These are phyloP conservation scores for Letharia columbiana DNA, from an alignment of 495 filamentous ascomycete species.

Conservation along the genomic window DNA sequence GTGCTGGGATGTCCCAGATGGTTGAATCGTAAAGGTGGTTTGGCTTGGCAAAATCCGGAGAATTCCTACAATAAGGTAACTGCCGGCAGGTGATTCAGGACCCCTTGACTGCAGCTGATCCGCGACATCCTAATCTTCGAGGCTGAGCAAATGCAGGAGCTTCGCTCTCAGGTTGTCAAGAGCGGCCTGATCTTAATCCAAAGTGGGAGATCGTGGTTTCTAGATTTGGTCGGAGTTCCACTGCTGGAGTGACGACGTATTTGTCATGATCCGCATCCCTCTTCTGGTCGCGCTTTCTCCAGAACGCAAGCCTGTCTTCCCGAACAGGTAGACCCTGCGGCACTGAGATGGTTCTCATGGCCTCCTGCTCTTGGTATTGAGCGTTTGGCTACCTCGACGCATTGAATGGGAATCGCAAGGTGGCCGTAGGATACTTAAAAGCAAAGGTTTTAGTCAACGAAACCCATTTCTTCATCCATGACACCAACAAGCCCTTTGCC, in stretches of 20 bases:
- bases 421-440: not conserved
- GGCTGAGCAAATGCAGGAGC: not conserved
- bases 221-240: not conserved
- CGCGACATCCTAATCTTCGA: not conserved
- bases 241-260: not conserved
- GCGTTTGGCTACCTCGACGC: not conserved
- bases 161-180: not conserved
- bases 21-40: too few species aligned
- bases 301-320: not conserved
- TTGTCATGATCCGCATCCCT: not conserved
- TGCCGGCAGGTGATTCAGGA: too few species aligned
- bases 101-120: too few species aligned
- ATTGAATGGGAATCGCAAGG: not conserved
- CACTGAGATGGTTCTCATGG: too few species aligned
- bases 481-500: conserved; percentile 39
- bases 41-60: too few species aligned
- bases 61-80: too few species aligned
- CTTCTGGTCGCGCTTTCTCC: not conserved
- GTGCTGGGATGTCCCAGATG: too few species aligned
- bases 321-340: not conserved
- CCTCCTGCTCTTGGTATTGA: not conserved
- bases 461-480: conserved; percentile 51
- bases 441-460: conserved; percentile 36
- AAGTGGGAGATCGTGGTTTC: not conserved
- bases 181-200: not conserved